Evolutionary conservation across 805 yeast genomes (phyloP), one percentile per base, ranked within the genome.

Genomic region (Lipomyces yamadae): DNA sequence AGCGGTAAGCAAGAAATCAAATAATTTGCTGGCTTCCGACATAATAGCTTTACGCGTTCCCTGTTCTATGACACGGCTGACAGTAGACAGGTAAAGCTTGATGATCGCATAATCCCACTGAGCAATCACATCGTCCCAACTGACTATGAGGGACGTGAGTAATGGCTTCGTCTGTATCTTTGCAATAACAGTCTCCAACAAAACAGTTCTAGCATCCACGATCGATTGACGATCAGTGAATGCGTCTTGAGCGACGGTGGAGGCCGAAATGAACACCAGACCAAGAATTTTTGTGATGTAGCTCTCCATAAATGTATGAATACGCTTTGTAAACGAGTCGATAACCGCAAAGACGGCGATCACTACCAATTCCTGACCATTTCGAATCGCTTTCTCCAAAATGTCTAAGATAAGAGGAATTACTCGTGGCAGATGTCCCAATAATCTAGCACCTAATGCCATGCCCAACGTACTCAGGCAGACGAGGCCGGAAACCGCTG

Each of bases 351-450:
- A 78, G 15, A 88, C 83, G 0, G 98, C 85, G 15, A 91, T 81
- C 75, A 92, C 95, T 45, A 92, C 75, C 65, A 86, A 76, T 6
- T 69, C 73, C 29, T 73, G 72, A 6, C 76, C 80, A 39, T 76
- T 79, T 15, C 75, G 78, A 10, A 72, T 64, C 13, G 83, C 79
- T 7, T 76, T 70, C 35, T 83, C 81, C 79, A 90, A 89, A 50
- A 91, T 82, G 34, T 80, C 79, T 63, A 92, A 81, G 10, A 90
- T 81, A 13, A 92, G 91, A 15, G 92, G 91, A 68, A 95, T 85
- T 74, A 93, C 88, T 77, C 88, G 88, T 39, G 98, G 91, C 82
- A 92, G 90, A 74, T 83, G 85, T 5, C 96, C 93, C 75, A 95
- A 88, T 69, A 88, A 83, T 74, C 92, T 90, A 24, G 96, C 93